phyloP scores from a whole-genome alignment of 495 filamentous ascomycete species.

The Cryomyces minteri region DNA sequence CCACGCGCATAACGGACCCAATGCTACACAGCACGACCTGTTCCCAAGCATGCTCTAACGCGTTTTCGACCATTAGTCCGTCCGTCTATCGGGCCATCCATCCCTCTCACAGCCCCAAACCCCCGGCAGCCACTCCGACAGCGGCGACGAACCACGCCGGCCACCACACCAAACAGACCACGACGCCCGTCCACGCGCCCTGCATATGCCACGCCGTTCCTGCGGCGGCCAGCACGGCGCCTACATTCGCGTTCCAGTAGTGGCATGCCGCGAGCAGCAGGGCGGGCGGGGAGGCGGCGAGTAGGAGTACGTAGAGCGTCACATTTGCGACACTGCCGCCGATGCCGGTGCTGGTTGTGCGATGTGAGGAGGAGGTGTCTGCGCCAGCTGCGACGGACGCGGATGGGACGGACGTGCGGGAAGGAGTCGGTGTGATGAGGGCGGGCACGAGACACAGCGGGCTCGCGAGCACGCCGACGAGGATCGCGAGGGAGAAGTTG shows the following conservation, averaged over 20 bases:
- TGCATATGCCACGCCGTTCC: constrained; percentile 83
- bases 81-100: constrained; percentile 5
- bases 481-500: constrained; percentile 83
- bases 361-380: neutral
- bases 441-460: constrained; percentile 45
- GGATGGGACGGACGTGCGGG: neutral
- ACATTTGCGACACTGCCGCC: neutral
- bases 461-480: constrained; percentile 58
- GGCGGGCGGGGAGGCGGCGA: constrained; percentile 43
- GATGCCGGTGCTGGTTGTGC: neutral
- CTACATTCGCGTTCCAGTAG: constrained; percentile 25
- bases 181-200: constrained; percentile 75
- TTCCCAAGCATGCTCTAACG: too few species aligned
- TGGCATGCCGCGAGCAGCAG: constrained; percentile 34
- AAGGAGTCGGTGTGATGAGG: constrained; percentile 26
- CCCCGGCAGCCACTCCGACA: neutral
- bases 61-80: too few species aligned
- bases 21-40: too few species aligned
- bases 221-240: constrained; percentile 47
- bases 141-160: constrained; percentile 68
- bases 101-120: neutral
- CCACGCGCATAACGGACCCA: too few species aligned
- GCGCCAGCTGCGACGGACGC: neutral
- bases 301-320: constrained; percentile 10
- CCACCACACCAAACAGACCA: constrained; percentile 98